Evolutionary conservation across 2,329 filamentous ascomycete genomes (phyloP), one percentile per base, ranked within the genome.

Genomic region (Aspergillus fructus): DNA sequence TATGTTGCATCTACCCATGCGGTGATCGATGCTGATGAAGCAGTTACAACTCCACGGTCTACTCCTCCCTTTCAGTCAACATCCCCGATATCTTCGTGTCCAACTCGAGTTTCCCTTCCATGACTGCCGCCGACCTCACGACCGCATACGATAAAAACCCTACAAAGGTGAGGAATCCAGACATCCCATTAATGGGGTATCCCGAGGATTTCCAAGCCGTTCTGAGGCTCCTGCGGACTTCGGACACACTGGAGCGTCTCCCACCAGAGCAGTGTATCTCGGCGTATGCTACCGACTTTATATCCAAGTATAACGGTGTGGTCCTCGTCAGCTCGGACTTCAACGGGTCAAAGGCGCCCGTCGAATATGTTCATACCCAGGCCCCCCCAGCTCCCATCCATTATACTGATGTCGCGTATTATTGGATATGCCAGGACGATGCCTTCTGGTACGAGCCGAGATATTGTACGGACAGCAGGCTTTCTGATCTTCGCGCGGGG

Each of bases 221-320:
- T 7, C 6, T 17, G 11, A 15, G 9, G 37, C 27, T 33, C 9
- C 1, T 21, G n/a, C 13, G 21, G 9, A 43, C 4, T 9, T 4
- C 39, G 8, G 12, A 0, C 0, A 33, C 6, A 1, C 23, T 52
- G 15, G 24, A 43, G 24, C 39, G 12, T 8, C 53, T 55, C 15
- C 9, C 23, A 9, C 39, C 55, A 5, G 21, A 33, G 2, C 49
- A 61, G 3, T 68, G 63, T 34, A 53, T 64, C 21, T 27, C 51
- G 8, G 41, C 59, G 7, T 68, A 66, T 27, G 53, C 54, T 9
- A 59, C 51, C 9, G 58, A 57, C 11, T 66, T 61, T 33, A 42
- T 59, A 17, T 58, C 53, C 2, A 48, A 21, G 13, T 55, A 58
- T 27, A 59, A 56, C 8, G 60, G 50, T 39, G 11, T 67, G 3